Evolutionary conservation across 345 rosid genomes (phyloP), one percentile per base, ranked within the genome.

Genomic region (Lumnitzera racemosa): DNA sequence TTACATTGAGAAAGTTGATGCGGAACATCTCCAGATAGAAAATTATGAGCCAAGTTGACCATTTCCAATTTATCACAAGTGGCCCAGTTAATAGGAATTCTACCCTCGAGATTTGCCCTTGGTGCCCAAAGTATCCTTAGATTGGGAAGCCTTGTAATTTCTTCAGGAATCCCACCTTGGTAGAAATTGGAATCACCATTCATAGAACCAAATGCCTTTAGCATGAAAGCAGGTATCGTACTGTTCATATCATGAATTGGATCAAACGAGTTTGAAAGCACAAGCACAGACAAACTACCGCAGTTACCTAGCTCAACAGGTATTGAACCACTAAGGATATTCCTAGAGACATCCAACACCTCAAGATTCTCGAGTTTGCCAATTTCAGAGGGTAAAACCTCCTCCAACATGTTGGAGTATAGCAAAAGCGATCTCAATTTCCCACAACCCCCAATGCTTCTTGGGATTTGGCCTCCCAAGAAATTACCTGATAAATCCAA

Each of bases 101-200:
- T 66, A 59, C 90, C 96, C 69, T 80, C 87, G 15, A 91, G 71
- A 2, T 79, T 85, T 64, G 89, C 85, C 72, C 89, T 75, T 15
- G 96, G 98, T 23, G 84, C 90, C 98, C 98, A 91, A 76, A 91
- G 69, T 58, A 91, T 78, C 79, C 74, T 78, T 64, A 91, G 78
- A 56, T 79, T 83, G 0, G 87, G 86, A 71, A 91, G 91, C 56
- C 63, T 74, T 51, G 85, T 59, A 66, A 91, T 73, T 52, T 68
- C 83, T 53, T 36, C 75, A 0, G 95, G 92, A 56, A 91, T 67
- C 51, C 69, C 86, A 23, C 96, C 98, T 72, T 86, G 87, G 57
- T 70, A 91, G 69, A 71, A 91, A 64, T 91, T 91, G 61, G 74
- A 89, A 67, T 88, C 91, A 61, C 83, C 98, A 3, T 71, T 70